A percentile compares a stretch with the other conserved stretches of the same genome.
Evolutionary conservation across 306 rosid genomes (phyloP).

Genomic region (Castanea mollissima): DNA sequence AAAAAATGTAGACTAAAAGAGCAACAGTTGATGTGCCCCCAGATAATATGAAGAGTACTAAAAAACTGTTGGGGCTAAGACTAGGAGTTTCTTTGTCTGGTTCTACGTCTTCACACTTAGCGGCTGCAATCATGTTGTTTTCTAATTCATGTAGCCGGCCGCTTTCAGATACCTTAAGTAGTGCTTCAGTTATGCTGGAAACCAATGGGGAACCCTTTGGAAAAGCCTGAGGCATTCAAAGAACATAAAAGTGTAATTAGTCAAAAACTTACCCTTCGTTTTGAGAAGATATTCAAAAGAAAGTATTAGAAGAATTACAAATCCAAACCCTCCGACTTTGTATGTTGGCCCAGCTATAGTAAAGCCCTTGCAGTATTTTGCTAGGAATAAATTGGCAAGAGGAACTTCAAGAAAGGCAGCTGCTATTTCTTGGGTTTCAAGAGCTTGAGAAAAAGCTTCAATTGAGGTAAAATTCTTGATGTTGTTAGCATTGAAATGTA

Average conservation of each 20-base stretch:
- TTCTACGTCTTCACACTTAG: slow-evolving; percentile 24
- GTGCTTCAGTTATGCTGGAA: slow-evolving; percentile 27
- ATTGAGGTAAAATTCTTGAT: slow-evolving; percentile 22
- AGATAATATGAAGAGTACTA: slow-evolving; percentile 34
- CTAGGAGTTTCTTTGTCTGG: slow-evolving; percentile 21
- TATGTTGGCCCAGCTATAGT: slow-evolving; percentile 33
- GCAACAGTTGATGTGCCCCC: slow-evolving; percentile 44
- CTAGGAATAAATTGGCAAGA: slow-evolving; percentile 41
- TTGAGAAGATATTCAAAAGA: background rate
- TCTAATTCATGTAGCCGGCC: slow-evolving; percentile 32
- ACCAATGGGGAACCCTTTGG: slow-evolving; percentile 38
- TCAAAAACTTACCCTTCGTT: no score
- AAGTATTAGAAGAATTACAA: slow-evolving; percentile 17
- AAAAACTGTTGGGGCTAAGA: slow-evolving; percentile 42
- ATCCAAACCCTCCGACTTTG: slow-evolving; percentile 52
- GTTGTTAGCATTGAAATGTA: slow-evolving; percentile 4
- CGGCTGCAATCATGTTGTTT: slow-evolving; percentile 35
- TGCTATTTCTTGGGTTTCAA: slow-evolving; percentile 36
- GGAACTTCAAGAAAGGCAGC: slow-evolving; percentile 49
- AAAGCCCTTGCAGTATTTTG: slow-evolving; percentile 39
- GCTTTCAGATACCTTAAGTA: slow-evolving; percentile 31
- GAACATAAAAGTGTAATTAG: background rate
- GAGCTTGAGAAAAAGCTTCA: slow-evolving; percentile 36
- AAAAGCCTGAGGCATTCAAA: slow-evolving; percentile 34
- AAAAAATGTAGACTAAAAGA: slow-evolving; percentile 28